phyloP scores from a whole-genome alignment of 805 yeast genomes.

The Saccharomycopsis babjevae region DNA sequence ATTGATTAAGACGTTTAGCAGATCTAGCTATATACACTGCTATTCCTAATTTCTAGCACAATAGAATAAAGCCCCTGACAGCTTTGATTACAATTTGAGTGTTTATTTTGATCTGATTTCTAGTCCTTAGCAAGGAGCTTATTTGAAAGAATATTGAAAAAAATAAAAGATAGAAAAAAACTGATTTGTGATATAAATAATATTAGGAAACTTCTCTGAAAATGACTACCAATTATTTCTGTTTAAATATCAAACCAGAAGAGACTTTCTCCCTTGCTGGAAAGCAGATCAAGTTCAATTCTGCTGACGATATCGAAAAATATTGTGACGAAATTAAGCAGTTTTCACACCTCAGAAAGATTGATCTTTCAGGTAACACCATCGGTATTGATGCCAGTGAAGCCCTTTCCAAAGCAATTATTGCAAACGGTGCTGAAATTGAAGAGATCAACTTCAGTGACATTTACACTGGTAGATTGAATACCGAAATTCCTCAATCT shows the following conservation, averaged over 20 bases:
- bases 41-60: too few relatives aligned
- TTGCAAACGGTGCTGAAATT: conserved; percentile 29
- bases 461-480: conserved; percentile 87
- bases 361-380: conserved; percentile 89
- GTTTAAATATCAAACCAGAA: conserved; percentile 33
- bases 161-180: too few relatives aligned
- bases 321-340: conserved; percentile 46
- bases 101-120: too few relatives aligned
- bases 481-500: conserved; percentile 87
- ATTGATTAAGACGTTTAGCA: too few relatives aligned
- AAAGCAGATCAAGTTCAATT: conserved; percentile 65
- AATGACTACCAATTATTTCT: conserved; percentile 34
- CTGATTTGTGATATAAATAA: not conserved
- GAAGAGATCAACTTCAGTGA: conserved; percentile 80
- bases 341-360: conserved; percentile 32
- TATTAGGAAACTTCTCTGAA: not conserved
- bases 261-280: conserved; percentile 58
- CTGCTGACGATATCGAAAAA: conserved; percentile 64
- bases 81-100: too few relatives aligned
- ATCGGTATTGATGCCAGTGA: conserved; percentile 84
- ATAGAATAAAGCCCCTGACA: too few relatives aligned
- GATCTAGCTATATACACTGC: too few relatives aligned
- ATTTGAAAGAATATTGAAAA: too few relatives aligned
- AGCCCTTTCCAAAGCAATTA: conserved; percentile 49
- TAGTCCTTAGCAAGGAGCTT: too few relatives aligned